Evolutionary conservation across 352 stramenopile genomes (phyloP), one percentile per base, ranked within the genome.

Genomic region (Phytophthora capsici): DNA sequence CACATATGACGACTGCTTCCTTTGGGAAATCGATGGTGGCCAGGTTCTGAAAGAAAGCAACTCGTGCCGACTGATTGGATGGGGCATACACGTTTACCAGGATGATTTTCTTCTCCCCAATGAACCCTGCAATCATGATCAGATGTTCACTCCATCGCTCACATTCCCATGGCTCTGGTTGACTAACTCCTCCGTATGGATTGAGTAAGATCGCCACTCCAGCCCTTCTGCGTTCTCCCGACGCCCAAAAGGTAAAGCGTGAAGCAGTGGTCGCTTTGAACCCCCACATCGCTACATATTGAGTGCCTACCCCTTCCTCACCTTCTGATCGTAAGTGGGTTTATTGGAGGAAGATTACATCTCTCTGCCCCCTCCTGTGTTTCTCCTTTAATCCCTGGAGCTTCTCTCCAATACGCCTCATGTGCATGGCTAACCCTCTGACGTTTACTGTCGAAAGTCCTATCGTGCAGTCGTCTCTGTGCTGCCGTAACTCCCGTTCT

Each of bases 271-370:
- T 36, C 5, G 19, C 4, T 10, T 32, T 64, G 25, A 46, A 57
- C 9, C 44, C 55, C 44, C 55, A 63, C 40, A 47, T 30, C 1
- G 55, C 44, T 13, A 37, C 34, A 25, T 50, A 55, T 49, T 63
- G 10, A 12, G 44, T n/a, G 16, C 38, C 12, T 23, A 23, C 19
- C 10, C 36, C 34, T 20, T 63, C 34, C 23, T 64, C 37, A 6
- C 2, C 7, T 2, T 22, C 23, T 3, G 49, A n/a, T n/a, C n/a
- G 26, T 1, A 63, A 7, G 12, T 63, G 55, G 6, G 55, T 56
- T 10, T 63, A 34, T 13, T 63, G 45, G 12, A 63, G 4, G 8
- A 56, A 63, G 5, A 54, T 23, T 0, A 56, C 8, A 13, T 55
- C 55, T 28, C 46, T 17, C 0, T 47, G 1, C 13, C 56, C 56